Evolutionary conservation across 176 grass and related monocot genomes (phyloP), one percentile per base, ranked within the genome.

Genomic region (bread wheat (Triticum aestivum)): DNA sequence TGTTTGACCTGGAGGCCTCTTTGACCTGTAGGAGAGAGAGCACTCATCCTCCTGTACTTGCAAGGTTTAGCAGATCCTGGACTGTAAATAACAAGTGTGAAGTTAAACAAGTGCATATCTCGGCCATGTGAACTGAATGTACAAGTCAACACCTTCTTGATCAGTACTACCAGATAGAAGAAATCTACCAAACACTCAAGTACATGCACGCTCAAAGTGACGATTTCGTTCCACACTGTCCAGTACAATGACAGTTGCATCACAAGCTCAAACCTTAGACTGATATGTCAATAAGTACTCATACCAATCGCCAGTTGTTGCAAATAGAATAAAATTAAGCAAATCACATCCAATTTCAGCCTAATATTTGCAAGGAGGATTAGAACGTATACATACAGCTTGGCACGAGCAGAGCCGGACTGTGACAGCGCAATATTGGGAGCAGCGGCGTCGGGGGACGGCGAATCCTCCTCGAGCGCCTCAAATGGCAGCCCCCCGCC

Each of bases 351-450:
- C 33, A 33, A 33, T 33, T 33, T 61, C 47, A 75, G 21, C 21
- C 23, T 24, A 35, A 15, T 15, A 61, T 33, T 21, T 51, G 78
- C 68, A 69, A 56, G 15, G 71, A 10, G 18, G 23, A 83, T 66
- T 63, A 4, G 23, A 26, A 3, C 10, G 49, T 49, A 61, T 91
- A 99, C 97, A 94, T 99, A 96, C 68, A 87, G 94, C 85, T 99
- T 99, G 62, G 94, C 92, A 20, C 94, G 90, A 33, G 94, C 89
- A 56, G 97, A 94, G 20, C 94, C 90, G 34, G 94, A 90, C 79
- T 99, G 97, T 4, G 94, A 96, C 49, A 99, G 88, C 26, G 94
- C 97, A 10, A 96, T 30, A 30, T 30, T 30, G 23, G 23, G 23
- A 24, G 23, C 23, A 24, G 23, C 23, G 23, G 23, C 23, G 23